These are phyloP conservation scores for Crithidia fasciculata DNA, from an alignment of 208 protist genomes.

Conservation along the genomic window DNA sequence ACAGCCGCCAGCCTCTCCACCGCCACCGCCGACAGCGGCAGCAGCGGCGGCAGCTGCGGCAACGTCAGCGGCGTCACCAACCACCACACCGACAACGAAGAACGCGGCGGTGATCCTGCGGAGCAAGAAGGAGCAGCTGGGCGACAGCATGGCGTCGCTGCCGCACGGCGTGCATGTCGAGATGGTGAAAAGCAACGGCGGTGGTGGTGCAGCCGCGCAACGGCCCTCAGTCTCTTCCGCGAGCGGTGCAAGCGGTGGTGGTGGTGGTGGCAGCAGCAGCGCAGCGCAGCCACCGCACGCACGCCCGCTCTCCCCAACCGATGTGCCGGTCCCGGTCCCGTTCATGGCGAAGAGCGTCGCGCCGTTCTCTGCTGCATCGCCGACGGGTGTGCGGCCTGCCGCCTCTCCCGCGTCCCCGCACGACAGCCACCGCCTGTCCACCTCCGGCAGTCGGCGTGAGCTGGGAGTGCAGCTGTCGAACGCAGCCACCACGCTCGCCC, in stretches of 20 bases:
- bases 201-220: not conserved
- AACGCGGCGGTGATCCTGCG: slow-evolving; percentile 13
- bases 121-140: not conserved
- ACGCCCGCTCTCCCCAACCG: not conserved
- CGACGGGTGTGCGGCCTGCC: not conserved
- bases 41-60: not conserved
- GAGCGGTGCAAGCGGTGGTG: not conserved
- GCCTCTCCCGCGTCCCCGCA: not conserved
- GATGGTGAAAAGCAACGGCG: not conserved
- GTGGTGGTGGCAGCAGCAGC: not conserved
- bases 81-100: slow-evolving; percentile 2
- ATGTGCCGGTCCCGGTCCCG: not conserved
- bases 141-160: not conserved
- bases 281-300: not conserved
- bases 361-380: not conserved
- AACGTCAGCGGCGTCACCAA: not conserved
- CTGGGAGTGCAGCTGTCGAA: slow-evolving; percentile 7
- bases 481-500: not conserved
- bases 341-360: not conserved
- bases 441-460: not conserved
- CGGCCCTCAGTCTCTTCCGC: not conserved
- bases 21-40: not conserved
- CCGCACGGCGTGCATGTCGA: slow-evolving; percentile 1
- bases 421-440: not conserved
- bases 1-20: slow-evolving; percentile 1